Base-by-base conservation (phyloP, 1,284 basidiomycete genomes). In the Ganoderma leucocontextum region DNA sequence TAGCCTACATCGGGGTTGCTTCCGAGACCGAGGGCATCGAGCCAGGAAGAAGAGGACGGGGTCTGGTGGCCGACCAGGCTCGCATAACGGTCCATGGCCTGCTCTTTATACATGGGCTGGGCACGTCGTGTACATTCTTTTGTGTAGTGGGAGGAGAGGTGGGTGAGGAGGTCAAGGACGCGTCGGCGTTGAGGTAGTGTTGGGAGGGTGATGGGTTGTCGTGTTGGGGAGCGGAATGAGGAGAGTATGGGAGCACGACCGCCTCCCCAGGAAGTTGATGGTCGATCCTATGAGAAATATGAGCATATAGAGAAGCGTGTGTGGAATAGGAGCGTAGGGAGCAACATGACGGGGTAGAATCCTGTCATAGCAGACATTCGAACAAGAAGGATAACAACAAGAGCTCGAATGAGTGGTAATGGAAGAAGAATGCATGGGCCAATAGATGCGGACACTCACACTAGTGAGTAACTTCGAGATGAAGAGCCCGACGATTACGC, bases 101-200 rank as follows among this genome's bases (percentile, higher is more conserved):
- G 96, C 65, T 94, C 87, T 65, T 85, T 84, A 80, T 98, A 98
- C 39, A 95, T 83, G 5, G 91, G 88, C 77, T 97, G 96, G 4
- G 94, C 86, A 73, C 87, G 85, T 41, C 93, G 89, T 13, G 94
- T 95, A 81, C 96, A 98, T 80, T 95, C 92, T 68, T 91, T 91
- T 25, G 96, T 98, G 80, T 98, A 92, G 78, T 97, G 95, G 0
- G 95, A 90, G 0, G 94, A 91, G 61, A 98, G 86, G 6, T 92
- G 92, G 36, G 93, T 92, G 64, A 98, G 86, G 60, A 98, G 87
- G 67, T 95, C 90, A 49, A 98, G 87, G 22, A 98, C 90, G 60
- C 95, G 92, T 59, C 87, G 83, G 17, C 96, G 91, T 79, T 98
- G 95, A 41, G 93, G 89, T 17, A 91, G 76, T 0, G 91, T 91